Conservation (phyloP, 805 yeast genomes). For the Groenewaldozyma salmanticensis region DNA sequence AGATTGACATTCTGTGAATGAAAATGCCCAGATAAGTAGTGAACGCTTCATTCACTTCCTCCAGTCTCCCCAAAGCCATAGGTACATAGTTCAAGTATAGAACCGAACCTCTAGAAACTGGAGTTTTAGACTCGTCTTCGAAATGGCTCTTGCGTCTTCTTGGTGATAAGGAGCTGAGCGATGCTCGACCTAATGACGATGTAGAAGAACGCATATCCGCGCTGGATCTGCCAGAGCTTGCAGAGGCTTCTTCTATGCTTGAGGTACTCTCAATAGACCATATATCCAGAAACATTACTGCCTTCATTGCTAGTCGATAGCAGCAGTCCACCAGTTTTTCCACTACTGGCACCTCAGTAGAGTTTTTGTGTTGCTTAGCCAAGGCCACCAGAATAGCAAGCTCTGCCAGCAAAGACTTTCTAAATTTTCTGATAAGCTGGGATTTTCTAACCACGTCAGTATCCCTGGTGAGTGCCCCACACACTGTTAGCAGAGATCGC, state of each 20-base stretch:
- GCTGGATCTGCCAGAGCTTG: neutral
- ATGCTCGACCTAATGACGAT: slow-evolving; percentile 1
- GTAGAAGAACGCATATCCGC: neutral
- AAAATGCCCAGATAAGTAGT: slow-evolving; percentile 27
- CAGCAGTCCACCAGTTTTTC: slow-evolving; percentile 26
- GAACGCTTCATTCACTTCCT: slow-evolving; percentile 27
- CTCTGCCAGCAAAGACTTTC: slow-evolving; percentile 31
- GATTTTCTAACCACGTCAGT: slow-evolving; percentile 23
- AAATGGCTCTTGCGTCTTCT: neutral
- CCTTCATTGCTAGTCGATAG: slow-evolving; percentile 25
- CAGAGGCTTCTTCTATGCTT: neutral
- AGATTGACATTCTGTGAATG: slow-evolving; percentile 20
- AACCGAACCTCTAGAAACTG: slow-evolving; percentile 17
- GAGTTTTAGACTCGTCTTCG: neutral
- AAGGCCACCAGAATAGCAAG: slow-evolving; percentile 30
- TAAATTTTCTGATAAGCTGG: slow-evolving; percentile 23
- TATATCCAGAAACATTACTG: slow-evolving; percentile 24
- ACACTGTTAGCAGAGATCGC: slow-evolving; percentile 26
- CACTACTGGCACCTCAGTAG: slow-evolving; percentile 22
- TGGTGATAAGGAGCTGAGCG: neutral
- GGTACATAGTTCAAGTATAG: slow-evolving; percentile 21
- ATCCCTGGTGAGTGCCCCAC: slow-evolving; percentile 28
- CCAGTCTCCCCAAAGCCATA: slow-evolving; percentile 24
- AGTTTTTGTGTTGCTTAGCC: slow-evolving; percentile 26
- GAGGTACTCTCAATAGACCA: slow-evolving; percentile 18